phyloP scores from a whole-genome alignment of 768 basidiomycete species.

The Leccinum disarticulatum region DNA sequence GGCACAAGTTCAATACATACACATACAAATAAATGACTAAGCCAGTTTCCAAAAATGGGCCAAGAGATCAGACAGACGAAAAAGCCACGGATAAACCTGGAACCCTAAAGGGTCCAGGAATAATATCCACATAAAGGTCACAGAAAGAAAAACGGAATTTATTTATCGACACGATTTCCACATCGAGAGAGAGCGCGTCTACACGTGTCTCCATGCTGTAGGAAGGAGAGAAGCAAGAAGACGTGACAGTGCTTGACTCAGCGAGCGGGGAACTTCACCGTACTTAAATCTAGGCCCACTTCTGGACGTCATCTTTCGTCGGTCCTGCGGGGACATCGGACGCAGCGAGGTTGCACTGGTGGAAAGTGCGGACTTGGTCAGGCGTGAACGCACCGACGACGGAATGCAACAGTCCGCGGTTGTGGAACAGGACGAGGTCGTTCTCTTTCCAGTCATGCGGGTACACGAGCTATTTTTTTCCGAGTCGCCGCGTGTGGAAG shows the following conservation, averaged over 20 bases:
- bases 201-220: constrained; percentile 4
- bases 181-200: neutral
- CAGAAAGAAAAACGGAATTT: neutral
- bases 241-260: neutral
- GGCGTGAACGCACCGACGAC: constrained; percentile 64
- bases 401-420: constrained; percentile 65
- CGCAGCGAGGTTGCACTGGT: constrained; percentile 60
- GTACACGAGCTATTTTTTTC: constrained; percentile 57
- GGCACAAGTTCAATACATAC: too few relatives aligned
- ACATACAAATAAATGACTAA: too few relatives aligned
- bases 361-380: constrained; percentile 49
- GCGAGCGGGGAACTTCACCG: neutral
- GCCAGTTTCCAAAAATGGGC: too few relatives aligned
- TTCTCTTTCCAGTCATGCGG: constrained; percentile 81
- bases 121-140: constrained; percentile 2
- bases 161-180: neutral
- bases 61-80: too few relatives aligned
- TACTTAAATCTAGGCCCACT: constrained; percentile 38
- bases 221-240: neutral
- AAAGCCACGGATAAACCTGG: too few relatives aligned
- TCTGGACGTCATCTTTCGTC: constrained; percentile 41
- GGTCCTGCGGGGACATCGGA: constrained; percentile 51
- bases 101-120: too few relatives aligned
- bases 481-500: neutral
- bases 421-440: constrained; percentile 72